phyloP scores from a whole-genome alignment of 768 basidiomycete species.

The Trametes punicea region DNA sequence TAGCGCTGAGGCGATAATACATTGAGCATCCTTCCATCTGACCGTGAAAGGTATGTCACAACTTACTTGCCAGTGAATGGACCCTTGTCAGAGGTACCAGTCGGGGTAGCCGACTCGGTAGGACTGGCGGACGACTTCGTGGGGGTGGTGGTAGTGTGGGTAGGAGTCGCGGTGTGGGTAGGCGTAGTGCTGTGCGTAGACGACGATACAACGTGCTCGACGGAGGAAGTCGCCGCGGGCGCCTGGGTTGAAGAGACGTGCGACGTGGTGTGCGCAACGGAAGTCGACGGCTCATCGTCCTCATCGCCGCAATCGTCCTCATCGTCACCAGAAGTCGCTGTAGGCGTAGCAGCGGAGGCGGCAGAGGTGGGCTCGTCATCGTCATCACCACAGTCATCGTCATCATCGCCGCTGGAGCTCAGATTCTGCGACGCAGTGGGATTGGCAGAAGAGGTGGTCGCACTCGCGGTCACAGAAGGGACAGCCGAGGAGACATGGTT shows the following conservation, averaged over 20 bases:
- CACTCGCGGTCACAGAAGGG: constrained; percentile 14
- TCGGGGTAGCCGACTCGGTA: constrained; percentile 3
- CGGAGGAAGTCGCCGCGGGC: constrained; percentile 8
- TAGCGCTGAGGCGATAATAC: no score
- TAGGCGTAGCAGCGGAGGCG: constrained; percentile 2
- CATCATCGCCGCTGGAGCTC: constrained; percentile 7
- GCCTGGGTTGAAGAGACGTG: constrained; percentile 7
- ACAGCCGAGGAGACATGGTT: constrained; percentile 27
- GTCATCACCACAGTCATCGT: constrained; percentile 32
- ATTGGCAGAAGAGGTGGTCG: constrained; percentile 18
- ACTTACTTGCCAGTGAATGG: constrained; percentile 41
- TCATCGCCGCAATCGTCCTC: not conserved
- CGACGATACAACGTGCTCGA: constrained; percentile 18
- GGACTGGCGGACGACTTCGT: constrained; percentile 19
- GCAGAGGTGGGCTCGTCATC: constrained; percentile 25
- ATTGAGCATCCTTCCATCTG: no score
- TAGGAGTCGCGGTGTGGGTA: constrained; percentile 11
- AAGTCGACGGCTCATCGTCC: not conserved
- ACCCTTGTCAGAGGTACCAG: constrained; percentile 5
- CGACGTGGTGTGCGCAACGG: constrained; percentile 4
- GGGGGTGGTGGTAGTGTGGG: constrained; percentile 14
- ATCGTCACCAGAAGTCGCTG: not conserved
- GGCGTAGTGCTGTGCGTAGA: constrained; percentile 14
- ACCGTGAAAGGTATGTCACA: not conserved
- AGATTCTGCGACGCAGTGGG: constrained; percentile 23